Percentiles rank a stretch among this genome's conserved stretches.
phyloP scores from a whole-genome alignment of 2,329 filamentous ascomycete genomes.

The Fusarium praegraminearum region DNA sequence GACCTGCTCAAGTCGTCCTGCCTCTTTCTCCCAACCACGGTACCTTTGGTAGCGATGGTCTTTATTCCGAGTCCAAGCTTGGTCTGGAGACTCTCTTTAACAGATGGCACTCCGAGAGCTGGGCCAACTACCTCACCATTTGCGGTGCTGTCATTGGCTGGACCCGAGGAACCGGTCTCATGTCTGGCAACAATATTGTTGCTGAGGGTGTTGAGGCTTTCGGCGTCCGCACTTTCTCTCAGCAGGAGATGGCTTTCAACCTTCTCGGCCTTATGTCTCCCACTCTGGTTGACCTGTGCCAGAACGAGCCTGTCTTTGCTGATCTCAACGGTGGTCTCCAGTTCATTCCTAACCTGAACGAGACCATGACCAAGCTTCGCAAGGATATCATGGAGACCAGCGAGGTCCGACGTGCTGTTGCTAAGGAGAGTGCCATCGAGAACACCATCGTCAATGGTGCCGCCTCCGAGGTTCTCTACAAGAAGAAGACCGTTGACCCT shows the following conservation, averaged over 20 bases:
- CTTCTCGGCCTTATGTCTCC: conserved; percentile 95
- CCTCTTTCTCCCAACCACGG: conserved; percentile 98
- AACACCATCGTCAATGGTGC: conserved; percentile 98
- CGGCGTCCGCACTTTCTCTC: conserved; percentile 97
- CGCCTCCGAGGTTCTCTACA: conserved; percentile 90
- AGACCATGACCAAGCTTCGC: conserved; percentile 91
- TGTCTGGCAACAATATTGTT: conserved; percentile 97
- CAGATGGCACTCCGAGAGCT: conserved; percentile 97
- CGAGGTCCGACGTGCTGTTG: conserved; percentile 91
- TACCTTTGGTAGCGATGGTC: conserved; percentile 96
- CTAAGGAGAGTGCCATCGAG: conserved; percentile 94
- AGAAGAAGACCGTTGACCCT: conserved; percentile 92
- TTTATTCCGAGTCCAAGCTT: conserved; percentile 98
- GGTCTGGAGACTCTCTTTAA: conserved; percentile 98
- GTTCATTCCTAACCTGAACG: conserved; percentile 95
- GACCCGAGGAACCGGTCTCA: conserved; percentile 98
- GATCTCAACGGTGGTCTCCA: conserved; percentile 98
- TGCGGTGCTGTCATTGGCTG: conserved; percentile 98
- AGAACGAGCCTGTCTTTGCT: conserved; percentile 94
- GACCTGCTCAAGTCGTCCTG: conserved; percentile 94
- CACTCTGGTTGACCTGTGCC: conserved; percentile 92
- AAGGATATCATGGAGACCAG: conserved; percentile 96
- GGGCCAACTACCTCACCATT: conserved; percentile 97
- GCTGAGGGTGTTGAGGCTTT: conserved; percentile 97
- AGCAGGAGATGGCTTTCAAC: conserved; percentile 99